Base-by-base conservation (phyloP, 2,329 filamentous ascomycete genomes). In the Venturia pyrina region DNA sequence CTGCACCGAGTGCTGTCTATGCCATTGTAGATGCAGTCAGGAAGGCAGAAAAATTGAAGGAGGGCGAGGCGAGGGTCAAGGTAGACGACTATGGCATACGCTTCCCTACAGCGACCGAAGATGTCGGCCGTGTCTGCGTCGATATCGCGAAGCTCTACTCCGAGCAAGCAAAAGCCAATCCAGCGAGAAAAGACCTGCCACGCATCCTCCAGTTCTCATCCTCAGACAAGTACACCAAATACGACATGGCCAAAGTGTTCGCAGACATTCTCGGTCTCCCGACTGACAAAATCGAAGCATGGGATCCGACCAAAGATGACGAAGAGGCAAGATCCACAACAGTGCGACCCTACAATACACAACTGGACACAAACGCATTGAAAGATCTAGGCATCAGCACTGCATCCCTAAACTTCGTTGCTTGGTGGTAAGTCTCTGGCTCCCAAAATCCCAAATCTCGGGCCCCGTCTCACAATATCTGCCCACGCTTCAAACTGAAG, bases 21-120 rank as follows among this genome's bases (percentile, higher is more conserved):
- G 82, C 87, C 0, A 81, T 97, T 61, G 83, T 96, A 77, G 89
- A 93, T 64, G 79, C 83, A 0, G 82, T 96, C 7, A 88, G 86
- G 85, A 90, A 89, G 74, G 83, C 87, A 0, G 89, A 93, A 73
- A 83, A 87, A 62, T 78, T 75, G 11, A 59, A 69, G 57, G 68
- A 70, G 5, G 37, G 44, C 46, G 83, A 80, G 5, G 80, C 81
- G 1, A 82, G 82, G 66, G 80, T 92, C 50, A 87, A 85, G 73
- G 93, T 96, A 87, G 92, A 96, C 72, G 87, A 96, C 75, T 96
- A 91, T 87, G 87, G 90, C 1, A 78, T 89, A 63, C 84, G 92
- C 37, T 96, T 91, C 77, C 92, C 92, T 10, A 96, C 92, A 8
- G 95, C 95, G 74, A 96, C 91, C 0, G 88, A 91, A 73, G 93